A percentile compares a stretch with the other conserved stretches of the same genome.
Evolutionary conservation across 768 basidiomycete species (phyloP).

Genomic region (Pulveroboletus sp.): DNA sequence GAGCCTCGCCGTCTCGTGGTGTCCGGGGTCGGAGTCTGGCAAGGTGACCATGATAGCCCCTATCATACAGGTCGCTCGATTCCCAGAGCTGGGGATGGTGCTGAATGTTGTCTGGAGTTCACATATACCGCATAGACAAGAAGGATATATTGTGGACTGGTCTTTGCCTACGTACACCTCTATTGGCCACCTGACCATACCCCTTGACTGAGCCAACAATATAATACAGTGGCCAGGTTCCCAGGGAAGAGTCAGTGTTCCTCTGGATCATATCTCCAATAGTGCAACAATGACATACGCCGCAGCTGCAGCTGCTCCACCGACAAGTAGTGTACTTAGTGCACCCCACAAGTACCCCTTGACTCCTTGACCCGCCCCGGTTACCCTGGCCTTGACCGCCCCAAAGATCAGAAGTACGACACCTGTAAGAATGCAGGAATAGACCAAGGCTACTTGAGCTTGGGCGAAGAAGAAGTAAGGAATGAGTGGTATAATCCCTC

Average conservation of each 20-base stretch:
- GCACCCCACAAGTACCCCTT: conserved; percentile 85
- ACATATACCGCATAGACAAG: too few relatives aligned
- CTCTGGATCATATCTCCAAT: conserved; percentile 33
- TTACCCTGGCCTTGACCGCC: conserved; percentile 82
- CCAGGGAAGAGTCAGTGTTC: not conserved
- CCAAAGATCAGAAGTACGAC: conserved; percentile 86
- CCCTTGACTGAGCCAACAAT: not conserved
- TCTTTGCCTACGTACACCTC: too few relatives aligned
- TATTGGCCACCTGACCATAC: too few relatives aligned
- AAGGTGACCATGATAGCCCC: not conserved
- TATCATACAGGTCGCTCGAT: too few relatives aligned
- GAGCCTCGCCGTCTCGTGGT: conserved; percentile 6
- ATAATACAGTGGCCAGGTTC: not conserved
- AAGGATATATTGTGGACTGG: too few relatives aligned
- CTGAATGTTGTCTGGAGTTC: too few relatives aligned
- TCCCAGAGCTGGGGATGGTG: too few relatives aligned
- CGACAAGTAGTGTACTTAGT: conserved; percentile 80
- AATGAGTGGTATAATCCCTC: conserved; percentile 87
- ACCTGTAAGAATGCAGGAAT: conserved; percentile 78
- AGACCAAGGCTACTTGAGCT: conserved; percentile 65
- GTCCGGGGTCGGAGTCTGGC: conserved; percentile 19
- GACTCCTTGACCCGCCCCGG: conserved; percentile 65
- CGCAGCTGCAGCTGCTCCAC: conserved; percentile 82
- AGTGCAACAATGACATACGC: conserved; percentile 56
- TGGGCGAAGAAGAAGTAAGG: conserved; percentile 86